Base-by-base conservation (phyloP, 208 protist genomes). In the Phytomonas francai region DNA sequence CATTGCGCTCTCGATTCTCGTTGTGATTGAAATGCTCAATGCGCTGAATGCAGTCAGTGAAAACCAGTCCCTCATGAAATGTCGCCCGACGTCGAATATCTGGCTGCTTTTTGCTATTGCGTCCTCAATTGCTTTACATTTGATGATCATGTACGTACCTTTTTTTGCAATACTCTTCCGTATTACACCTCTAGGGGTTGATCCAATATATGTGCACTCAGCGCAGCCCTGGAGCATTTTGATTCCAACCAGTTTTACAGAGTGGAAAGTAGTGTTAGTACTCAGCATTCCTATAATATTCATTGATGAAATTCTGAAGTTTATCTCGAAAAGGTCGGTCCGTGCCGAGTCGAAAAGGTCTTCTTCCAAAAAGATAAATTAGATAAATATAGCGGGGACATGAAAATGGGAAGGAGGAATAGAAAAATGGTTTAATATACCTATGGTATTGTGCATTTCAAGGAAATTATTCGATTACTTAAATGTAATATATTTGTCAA, bases 1-100 rank as follows among this genome's bases (percentile, higher is more conserved):
- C 7, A 83, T 98, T 57, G 87, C 93, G 7, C 72, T 98, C 16
- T 96, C 93, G 0, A 93, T 98, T 63, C 81, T 98, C 16, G 96
- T 98, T 6, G 62, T 94, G 4, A 80, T 98, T 28, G 96, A 98
- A 75, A 98, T 98, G 95, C 80, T 98, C 51, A 98, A 98, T 78
- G 93, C 95, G 22, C 79, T 98, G 45, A 98, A 97, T 67, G 93
- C 93, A 28, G 71, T 98, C 8, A 97, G 93, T 66, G 94, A 98
- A 73, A 96, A 96, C 62, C 80, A 93, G 39, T 93, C 89, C n/a
- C 59, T 97, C 25, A 72, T 93, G 11, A 75, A 80, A 33, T 83
- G 71, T 19, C 84, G 85, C 9, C 92, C 89, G 14, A 75, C 72
- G 11, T 84, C 76, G 12, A 95, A 95, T 72, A 70, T 84, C n/a